Percentiles rank a stretch among this genome's conserved stretches.
phyloP scores from a whole-genome alignment of 73 alveolate species.

The Paramecium octaurelia region DNA sequence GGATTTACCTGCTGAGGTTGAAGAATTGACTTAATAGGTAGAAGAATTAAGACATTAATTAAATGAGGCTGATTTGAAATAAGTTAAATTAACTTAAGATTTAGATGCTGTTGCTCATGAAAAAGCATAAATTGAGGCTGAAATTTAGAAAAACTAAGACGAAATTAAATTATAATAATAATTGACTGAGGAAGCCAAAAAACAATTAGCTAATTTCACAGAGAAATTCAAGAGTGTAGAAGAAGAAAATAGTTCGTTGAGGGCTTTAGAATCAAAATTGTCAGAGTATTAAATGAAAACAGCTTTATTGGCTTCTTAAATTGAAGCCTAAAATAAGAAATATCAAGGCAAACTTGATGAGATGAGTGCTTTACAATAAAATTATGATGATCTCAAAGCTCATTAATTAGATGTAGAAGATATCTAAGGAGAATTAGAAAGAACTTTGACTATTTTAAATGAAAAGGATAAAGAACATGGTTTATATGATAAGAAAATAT shows the following conservation, averaged over 20 bases:
- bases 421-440: constrained; percentile 11
- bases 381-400: not conserved
- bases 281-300: not conserved
- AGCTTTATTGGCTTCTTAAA: constrained; percentile 6
- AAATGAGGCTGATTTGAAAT: constrained; percentile 8
- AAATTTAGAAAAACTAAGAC: not conserved
- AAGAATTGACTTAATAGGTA: not conserved
- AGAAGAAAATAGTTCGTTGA: not conserved
- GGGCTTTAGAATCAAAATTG: not conserved
- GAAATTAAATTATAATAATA: not conserved
- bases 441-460: not conserved
- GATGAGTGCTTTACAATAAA: not conserved
- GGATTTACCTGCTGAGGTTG: not conserved
- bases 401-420: not conserved
- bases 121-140: not conserved
- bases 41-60: constrained; percentile 16
- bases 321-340: not conserved
- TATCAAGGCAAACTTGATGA: not conserved
- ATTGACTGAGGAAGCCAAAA: not conserved
- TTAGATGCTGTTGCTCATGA: not conserved
- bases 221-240: not conserved
- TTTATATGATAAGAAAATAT: not conserved
- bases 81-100: constrained; percentile 7
- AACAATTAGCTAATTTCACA: not conserved
- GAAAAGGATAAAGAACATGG: constrained; percentile 2